Evolutionary conservation across 345 rosid genomes (phyloP), one percentile per base, ranked within the genome.

Genomic region (Melastoma malabathricum): DNA sequence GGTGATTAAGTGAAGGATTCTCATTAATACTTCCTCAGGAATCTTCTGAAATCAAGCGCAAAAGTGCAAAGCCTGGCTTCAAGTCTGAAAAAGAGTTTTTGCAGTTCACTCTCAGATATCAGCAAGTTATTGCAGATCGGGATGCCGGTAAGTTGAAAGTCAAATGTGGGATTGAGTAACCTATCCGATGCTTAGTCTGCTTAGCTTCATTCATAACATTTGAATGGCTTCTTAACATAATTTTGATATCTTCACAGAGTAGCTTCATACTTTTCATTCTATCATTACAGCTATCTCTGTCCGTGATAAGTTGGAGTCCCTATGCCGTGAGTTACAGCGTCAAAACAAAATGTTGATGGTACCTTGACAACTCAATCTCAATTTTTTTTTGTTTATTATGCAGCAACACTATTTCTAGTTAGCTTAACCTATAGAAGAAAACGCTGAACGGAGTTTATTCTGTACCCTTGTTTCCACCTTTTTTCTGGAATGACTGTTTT

Each of bases 291-390:
- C 94, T 59, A 55, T 77, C 64, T 66, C 79, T 55, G 84, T 90
- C 51, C 90, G 94, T 43, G 94, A 83, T 62, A 90, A 80, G 72
- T 92, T 90, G 52, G 94, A 86, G 69, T 86, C 96, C 0, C 78
- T 90, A 41, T 90, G 94, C 62, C 73, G 96, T 70, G 98, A 90
- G 72, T 72, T 86, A 56, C 96, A 84, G 64, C 85, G 94, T 22
- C 98, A 90, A 59, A 90, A 90, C 72, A 90, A 84, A 75, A 62
- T 83, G 79, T 61, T 90, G 59, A 90, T 86, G 98, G 96, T 90
- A 69, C 56, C 43, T 19, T 56, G 60, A 56, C 61, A 44, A 27
- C 54, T 16, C 22, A 19, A 19, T 25, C 51, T 23, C 38, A 2
- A 27, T 5, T 31, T 9, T 31, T 7, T 31, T 31, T 9, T 31